Base-by-base conservation (phyloP, 1,284 basidiomycete genomes). In the Moesziomyces aphidis region DNA sequence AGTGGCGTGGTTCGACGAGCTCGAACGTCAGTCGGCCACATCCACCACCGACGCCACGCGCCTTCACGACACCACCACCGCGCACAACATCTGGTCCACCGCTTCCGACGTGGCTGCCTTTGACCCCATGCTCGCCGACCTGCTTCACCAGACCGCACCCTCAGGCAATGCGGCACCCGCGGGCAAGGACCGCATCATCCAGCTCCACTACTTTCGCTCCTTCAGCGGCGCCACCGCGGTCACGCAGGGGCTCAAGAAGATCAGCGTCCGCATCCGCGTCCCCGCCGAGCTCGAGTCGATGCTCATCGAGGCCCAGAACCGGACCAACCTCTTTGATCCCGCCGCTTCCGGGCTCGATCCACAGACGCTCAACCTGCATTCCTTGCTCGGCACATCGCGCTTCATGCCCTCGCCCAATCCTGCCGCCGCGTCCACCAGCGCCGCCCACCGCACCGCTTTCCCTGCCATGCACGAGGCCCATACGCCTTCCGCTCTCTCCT, bases 201-300 rank as follows among this genome's bases (percentile, higher is more conserved):
- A 55, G 39, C 42, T 55, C 17, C 53, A 55, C 53, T 55, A 55
- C 53, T 55, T 55, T 34, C 53, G 53, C 21, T 45, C 53, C 17
- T 55, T 55, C n/a, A 15, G n/a, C 15, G 53, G 53, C 43, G 53
- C 53, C 19, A 55, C 53, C 5, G 53, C 53, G n/a, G 44, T 55
- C 22, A 55, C 53, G 10, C 53, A 46, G 17, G 53, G 53, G n/a
- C 44, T 55, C 43, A 55, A 55, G 44, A 55, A 55, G 44, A 55
- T 55, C 19, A 55, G 53, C 44, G 43, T 55, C 26, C 42, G 44
- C 9, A 55, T 55, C n/a, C 42, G 53, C 23, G 53, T 55, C 10
- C 53, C 53, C n/a, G 53, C 53, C 8, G 53, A 55, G 21, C 42
- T 55, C 43, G 53, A 55, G 53, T 55, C 53, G 22, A 55, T 55